Evolutionary conservation across 805 yeast genomes (phyloP).

Genomic region (Yarrowia hollandica): DNA sequence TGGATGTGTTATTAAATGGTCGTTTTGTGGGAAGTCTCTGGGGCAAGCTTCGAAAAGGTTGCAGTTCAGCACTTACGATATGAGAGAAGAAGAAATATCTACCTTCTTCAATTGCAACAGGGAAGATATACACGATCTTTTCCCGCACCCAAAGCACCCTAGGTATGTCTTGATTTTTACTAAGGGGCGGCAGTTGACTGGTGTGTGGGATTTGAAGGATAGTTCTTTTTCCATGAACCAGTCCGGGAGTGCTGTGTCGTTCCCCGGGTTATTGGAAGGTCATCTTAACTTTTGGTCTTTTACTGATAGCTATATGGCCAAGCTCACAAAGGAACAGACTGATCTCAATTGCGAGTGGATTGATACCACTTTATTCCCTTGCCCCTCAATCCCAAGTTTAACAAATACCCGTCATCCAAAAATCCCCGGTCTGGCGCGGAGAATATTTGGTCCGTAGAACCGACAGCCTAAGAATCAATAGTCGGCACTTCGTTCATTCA

Average conservation of each 20-base stretch:
- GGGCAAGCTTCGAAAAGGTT: background rate
- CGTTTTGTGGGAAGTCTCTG: conserved; percentile 6
- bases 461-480: background rate
- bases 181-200: background rate
- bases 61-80: conserved; percentile 7
- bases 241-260: background rate
- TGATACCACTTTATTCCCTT: background rate
- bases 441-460: background rate
- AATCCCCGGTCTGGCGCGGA: background rate
- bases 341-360: background rate
- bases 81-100: background rate
- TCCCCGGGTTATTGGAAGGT: background rate
- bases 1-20: conserved; percentile 10
- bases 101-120: background rate
- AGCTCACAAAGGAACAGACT: conserved; percentile 2
- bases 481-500: no score
- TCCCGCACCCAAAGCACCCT: conserved; percentile 4
- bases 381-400: background rate
- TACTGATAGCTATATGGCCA: background rate
- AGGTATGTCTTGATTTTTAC: background rate
- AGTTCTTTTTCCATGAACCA: background rate
- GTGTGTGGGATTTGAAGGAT: background rate
- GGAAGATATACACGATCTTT: conserved; percentile 10
- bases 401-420: background rate
- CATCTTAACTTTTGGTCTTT: conserved; percentile 1